phyloP scores from a whole-genome alignment of 495 filamentous ascomycete species.

The Copromyces sp. region DNA sequence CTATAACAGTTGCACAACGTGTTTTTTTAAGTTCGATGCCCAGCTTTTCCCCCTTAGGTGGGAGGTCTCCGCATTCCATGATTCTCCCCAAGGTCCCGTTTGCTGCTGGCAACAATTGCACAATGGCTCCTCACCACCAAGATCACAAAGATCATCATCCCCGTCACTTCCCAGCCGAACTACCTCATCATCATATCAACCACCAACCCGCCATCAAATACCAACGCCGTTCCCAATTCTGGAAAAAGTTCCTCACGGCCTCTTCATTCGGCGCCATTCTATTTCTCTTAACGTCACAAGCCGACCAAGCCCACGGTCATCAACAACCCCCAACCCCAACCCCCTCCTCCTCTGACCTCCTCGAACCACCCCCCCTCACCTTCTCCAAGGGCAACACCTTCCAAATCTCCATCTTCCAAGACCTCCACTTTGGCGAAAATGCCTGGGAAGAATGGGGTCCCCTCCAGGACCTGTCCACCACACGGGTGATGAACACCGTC shows the following conservation, averaged over 20 bases:
- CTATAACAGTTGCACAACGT: neutral
- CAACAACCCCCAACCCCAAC: neutral
- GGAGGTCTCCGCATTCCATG: neutral
- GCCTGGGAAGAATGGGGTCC: constrained; percentile 47
- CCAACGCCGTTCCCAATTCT: neutral
- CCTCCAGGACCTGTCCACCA: constrained; percentile 48
- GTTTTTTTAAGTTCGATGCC: neutral
- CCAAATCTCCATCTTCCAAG: constrained; percentile 51
- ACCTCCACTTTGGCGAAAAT: constrained; percentile 61
- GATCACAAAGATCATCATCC: neutral
- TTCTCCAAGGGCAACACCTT: constrained; percentile 30
- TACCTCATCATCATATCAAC: neutral
- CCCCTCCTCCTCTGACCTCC: neutral
- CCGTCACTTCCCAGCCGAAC: neutral
- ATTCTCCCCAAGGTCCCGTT: neutral
- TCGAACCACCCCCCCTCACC: constrained; percentile 18
- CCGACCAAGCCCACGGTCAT: neutral
- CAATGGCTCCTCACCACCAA: neutral
- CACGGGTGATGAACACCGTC: constrained; percentile 48
- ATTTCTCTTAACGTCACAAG: neutral
- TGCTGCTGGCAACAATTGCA: neutral
- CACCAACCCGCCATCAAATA: neutral
- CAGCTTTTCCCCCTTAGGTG: neutral
- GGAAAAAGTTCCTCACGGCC: neutral
- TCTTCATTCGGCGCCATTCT: neutral